Evolutionary conservation across 345 rosid genomes (phyloP).

Genomic region (Raphanus sativus): DNA sequence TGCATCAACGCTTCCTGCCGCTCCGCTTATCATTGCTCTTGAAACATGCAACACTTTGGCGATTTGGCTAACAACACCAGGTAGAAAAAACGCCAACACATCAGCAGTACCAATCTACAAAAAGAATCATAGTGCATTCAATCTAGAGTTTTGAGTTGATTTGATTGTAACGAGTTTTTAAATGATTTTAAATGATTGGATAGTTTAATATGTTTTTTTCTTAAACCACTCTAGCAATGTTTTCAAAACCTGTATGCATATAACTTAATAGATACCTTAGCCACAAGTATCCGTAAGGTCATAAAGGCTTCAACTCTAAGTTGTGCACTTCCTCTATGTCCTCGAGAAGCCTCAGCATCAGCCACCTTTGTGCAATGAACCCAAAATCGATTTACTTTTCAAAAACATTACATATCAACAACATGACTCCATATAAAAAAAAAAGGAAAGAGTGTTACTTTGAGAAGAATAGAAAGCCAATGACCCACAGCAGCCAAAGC

Average conservation of each 20-base stretch:
- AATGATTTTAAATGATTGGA: no score
- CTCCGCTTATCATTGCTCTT: slow-evolving; percentile 82
- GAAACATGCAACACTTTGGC: slow-evolving; percentile 74
- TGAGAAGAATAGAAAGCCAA: slow-evolving; percentile 89
- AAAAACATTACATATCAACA: not conserved
- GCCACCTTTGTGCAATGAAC: slow-evolving; percentile 61
- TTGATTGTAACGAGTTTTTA: no score
- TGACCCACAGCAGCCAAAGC: slow-evolving; percentile 89
- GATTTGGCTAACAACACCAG: slow-evolving; percentile 91
- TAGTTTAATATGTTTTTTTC: no score
- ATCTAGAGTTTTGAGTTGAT: no score
- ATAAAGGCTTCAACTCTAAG: slow-evolving; percentile 77
- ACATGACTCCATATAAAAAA: not conserved
- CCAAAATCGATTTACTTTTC: slow-evolving; percentile 23
- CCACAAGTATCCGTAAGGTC: slow-evolving; percentile 74
- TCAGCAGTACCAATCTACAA: slow-evolving; percentile 84
- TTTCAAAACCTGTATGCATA: no score
- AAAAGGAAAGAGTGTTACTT: slow-evolving; percentile 45
- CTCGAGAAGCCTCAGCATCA: slow-evolving; percentile 75
- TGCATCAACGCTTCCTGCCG: slow-evolving; percentile 86
- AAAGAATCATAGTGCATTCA: not conserved
- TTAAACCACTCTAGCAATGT: no score
- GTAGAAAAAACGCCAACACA: slow-evolving; percentile 90
- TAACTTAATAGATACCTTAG: slow-evolving; percentile 55
- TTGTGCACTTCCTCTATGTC: slow-evolving; percentile 81